Evolutionary conservation across 2,329 filamentous ascomycete genomes (phyloP).

Genomic region (Ophiostoma montium): DNA sequence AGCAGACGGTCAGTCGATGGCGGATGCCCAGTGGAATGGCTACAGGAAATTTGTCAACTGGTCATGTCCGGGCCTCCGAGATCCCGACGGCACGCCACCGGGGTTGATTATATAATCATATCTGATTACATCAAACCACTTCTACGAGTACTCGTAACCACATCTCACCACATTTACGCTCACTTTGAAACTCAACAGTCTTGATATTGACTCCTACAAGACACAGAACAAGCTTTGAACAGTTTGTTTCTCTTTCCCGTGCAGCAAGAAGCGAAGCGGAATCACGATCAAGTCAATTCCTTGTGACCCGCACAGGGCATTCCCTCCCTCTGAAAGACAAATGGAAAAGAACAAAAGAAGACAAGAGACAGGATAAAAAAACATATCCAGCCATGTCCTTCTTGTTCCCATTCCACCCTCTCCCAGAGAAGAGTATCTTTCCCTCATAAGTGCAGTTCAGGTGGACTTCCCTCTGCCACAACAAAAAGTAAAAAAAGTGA

Average conservation of each 20-base stretch:
- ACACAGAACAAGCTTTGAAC: too few relatives aligned
- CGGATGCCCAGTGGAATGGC: too few relatives aligned
- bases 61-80: too few relatives aligned
- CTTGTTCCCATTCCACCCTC: neutral
- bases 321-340: conserved; percentile 50
- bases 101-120: too few relatives aligned
- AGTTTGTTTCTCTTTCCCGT: neutral
- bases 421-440: conserved; percentile 73
- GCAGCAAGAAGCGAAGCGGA: conserved; percentile 29
- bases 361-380: neutral
- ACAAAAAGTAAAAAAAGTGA: conserved; percentile 2
- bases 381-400: neutral
- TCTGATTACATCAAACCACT: too few relatives aligned
- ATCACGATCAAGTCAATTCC: conserved; percentile 84
- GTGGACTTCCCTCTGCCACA: conserved; percentile 25
- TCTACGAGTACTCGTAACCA: too few relatives aligned
- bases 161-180: too few relatives aligned
- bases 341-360: conserved; percentile 1
- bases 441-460: conserved; percentile 87
- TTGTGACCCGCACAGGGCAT: conserved; percentile 86
- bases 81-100: too few relatives aligned
- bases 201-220: neutral
- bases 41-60: too few relatives aligned
- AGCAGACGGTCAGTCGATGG: too few relatives aligned
- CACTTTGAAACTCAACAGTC: too few relatives aligned